Evolutionary conservation across 805 yeast species (phyloP).

Genomic region (Jamesozyma rosinii): DNA sequence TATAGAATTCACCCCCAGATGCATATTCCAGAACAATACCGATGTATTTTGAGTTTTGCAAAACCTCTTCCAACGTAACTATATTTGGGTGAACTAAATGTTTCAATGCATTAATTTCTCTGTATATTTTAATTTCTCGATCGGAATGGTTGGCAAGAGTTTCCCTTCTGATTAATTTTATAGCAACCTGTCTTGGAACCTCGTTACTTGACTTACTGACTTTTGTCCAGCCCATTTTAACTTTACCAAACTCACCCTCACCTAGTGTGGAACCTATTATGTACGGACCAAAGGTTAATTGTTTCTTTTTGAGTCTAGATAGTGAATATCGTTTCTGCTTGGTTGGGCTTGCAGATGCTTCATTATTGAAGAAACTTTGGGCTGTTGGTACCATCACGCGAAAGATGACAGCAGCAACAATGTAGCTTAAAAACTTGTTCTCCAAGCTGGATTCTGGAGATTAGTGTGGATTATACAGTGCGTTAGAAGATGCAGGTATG

Average conservation of each 20-base stretch:
- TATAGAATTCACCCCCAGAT: conserved; percentile 93
- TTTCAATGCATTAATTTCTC: conserved; percentile 87
- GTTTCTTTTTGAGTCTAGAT: conserved; percentile 36
- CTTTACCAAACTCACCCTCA: conserved; percentile 97
- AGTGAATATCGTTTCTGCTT: conserved; percentile 1
- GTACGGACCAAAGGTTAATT: conserved; percentile 82
- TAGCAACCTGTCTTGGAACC: conserved; percentile 75
- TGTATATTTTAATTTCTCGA: conserved; percentile 77
- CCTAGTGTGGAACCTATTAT: conserved; percentile 89
- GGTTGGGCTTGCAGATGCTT: background rate
- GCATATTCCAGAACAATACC: conserved; percentile 96
- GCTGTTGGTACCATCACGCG: background rate
- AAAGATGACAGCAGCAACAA: no score
- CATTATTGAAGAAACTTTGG: background rate
- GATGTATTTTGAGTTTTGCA: conserved; percentile 88
- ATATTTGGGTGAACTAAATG: conserved; percentile 88
- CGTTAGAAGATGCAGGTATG: background rate
- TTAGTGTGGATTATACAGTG: no score
- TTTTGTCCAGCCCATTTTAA: conserved; percentile 90
- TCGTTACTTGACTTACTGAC: conserved; percentile 9
- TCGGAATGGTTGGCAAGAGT: conserved; percentile 80
- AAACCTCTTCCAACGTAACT: conserved; percentile 81
- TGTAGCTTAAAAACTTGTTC: no score
- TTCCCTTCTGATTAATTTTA: conserved; percentile 82
- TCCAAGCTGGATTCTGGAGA: no score